Base-by-base conservation (phyloP, 1,284 basidiomycete species). In the Clitocybe nebularis region DNA sequence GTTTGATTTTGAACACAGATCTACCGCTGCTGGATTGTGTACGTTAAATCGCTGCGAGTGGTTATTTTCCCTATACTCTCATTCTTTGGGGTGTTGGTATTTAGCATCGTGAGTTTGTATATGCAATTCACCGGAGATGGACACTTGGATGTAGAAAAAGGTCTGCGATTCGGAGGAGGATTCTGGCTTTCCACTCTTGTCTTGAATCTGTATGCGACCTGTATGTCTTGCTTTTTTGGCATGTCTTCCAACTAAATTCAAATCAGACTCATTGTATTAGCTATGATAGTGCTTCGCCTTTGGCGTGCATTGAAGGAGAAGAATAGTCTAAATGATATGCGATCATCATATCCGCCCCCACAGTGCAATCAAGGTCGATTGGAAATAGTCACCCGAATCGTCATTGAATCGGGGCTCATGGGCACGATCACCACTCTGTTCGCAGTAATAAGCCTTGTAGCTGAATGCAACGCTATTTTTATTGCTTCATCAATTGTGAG, bases 341-440 rank as follows among this genome's bases (percentile, higher is more conserved):
- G 10, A 4, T 13, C 37, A 8, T 30, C 32, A 13, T 37, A 16
- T 28, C 13, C 33, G 4, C 5, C 20, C 3, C 23, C 28, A 3
- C 5, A n/a, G n/a, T n/a, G n/a, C n/a, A n/a, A 14, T 22, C 32
- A 21, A 2, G 22, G 16, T 25, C 28, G 16, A 17, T 30, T 44
- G 10, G 29, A 39, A 8, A 39, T 7, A 19, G 17, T 39, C 10
- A 35, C 28, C 32, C 41, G 39, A 28, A 46, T 51, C 25, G 40
- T 52, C 23, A 49, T 57, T 39, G 55, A 60, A 13, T 58, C 57
- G 3, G 55, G 50, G 1, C 21, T 54, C 25, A 39, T 60, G 19
- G 55, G 54, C 39, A 53, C 55, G 5, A 11, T 36, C 20, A 37
- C 44, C 21, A 39, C 51, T 14, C 1, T 55, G 4, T 23, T 53